phyloP scores from a whole-genome alignment of 1,284 basidiomycete genomes.

The Limonomyces culmigenus region DNA sequence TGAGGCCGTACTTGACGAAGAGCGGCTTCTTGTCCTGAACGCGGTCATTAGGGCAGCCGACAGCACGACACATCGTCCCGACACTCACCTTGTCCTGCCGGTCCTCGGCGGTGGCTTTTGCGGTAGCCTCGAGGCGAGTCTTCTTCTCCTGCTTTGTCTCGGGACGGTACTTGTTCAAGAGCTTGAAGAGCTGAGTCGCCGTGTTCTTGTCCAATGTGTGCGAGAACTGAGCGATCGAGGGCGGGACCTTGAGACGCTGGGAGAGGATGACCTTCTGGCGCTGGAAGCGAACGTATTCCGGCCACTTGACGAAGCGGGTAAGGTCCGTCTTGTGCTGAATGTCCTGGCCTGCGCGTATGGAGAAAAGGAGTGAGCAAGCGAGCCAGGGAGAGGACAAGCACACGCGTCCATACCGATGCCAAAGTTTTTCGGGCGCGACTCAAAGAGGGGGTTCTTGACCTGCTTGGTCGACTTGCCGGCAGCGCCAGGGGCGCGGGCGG shows the following conservation, averaged over 20 bases:
- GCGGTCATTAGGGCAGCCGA: constrained; percentile 21
- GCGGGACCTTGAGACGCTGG: constrained; percentile 98
- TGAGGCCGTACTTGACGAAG: constrained; percentile 93
- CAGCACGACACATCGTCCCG: constrained; percentile 2
- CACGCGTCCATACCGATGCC: constrained; percentile 74
- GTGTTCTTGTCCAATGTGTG: constrained; percentile 99
- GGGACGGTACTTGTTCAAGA: constrained; percentile 92
- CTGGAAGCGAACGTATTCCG: constrained; percentile 96
- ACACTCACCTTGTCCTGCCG: constrained; percentile 49
- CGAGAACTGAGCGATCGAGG: constrained; percentile 94
- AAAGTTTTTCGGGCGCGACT: constrained; percentile 82
- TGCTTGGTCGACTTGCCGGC: constrained; percentile 60
- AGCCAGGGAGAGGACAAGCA: too few species aligned
- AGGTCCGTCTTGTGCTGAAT: constrained; percentile 84
- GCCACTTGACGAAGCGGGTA: constrained; percentile 99
- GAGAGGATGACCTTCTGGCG: constrained; percentile 97
- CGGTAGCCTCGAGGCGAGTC: constrained; percentile 69
- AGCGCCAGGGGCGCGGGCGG: constrained; percentile 60
- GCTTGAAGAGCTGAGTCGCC: constrained; percentile 94
- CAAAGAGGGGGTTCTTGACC: constrained; percentile 93
- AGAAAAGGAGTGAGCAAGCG: too few species aligned
- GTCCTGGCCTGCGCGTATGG: constrained; percentile 63
- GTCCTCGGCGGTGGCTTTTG: constrained; percentile 62
- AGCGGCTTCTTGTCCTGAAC: constrained; percentile 77
- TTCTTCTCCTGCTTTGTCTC: constrained; percentile 98